Percentiles rank a stretch among this genome's conserved stretches.
Evolutionary conservation across 176 grass and related monocot species (phyloP).

Genomic region (Bonia amplexicaulis): DNA sequence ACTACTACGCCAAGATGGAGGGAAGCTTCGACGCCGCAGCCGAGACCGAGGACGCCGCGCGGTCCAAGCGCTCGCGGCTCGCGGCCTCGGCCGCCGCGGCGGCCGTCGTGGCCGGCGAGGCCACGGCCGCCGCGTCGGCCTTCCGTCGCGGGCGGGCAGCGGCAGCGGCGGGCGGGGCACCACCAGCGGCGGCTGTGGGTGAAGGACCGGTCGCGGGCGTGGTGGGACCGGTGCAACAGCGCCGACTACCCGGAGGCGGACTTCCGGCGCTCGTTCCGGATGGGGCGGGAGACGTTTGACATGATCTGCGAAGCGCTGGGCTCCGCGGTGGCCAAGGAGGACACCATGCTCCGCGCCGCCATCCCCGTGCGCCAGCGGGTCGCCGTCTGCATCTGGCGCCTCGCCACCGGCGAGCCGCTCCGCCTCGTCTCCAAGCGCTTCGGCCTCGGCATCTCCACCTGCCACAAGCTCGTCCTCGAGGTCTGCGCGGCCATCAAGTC

Average conservation of each 20-base stretch:
- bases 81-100: not conserved
- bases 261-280: slow-evolving; percentile 69
- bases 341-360: slow-evolving; percentile 93
- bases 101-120: not conserved
- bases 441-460: slow-evolving; percentile 95
- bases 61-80: slow-evolving; percentile 44
- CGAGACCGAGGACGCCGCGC: slow-evolving; percentile 34
- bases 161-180: not conserved
- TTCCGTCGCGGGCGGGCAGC: not conserved
- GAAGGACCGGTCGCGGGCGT: slow-evolving; percentile 79
- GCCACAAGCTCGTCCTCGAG: slow-evolving; percentile 94
- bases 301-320: slow-evolving; percentile 83
- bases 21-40: slow-evolving; percentile 55
- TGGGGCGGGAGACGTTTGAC: slow-evolving; percentile 77
- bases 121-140: not conserved
- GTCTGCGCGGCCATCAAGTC: slow-evolving; percentile 84
- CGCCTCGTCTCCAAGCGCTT: slow-evolving; percentile 93
- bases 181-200: slow-evolving; percentile 87
- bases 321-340: slow-evolving; percentile 82
- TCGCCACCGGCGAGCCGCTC: slow-evolving; percentile 90
- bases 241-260: slow-evolving; percentile 73
- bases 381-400: slow-evolving; percentile 90
- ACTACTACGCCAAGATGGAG: slow-evolving; percentile 71
- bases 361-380: slow-evolving; percentile 91
- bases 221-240: slow-evolving; percentile 82